Percentiles rank a stretch among this genome's conserved stretches.
Conservation (phyloP, 108 stramenopile species). For the Aurantiochytrium sp. region DNA sequence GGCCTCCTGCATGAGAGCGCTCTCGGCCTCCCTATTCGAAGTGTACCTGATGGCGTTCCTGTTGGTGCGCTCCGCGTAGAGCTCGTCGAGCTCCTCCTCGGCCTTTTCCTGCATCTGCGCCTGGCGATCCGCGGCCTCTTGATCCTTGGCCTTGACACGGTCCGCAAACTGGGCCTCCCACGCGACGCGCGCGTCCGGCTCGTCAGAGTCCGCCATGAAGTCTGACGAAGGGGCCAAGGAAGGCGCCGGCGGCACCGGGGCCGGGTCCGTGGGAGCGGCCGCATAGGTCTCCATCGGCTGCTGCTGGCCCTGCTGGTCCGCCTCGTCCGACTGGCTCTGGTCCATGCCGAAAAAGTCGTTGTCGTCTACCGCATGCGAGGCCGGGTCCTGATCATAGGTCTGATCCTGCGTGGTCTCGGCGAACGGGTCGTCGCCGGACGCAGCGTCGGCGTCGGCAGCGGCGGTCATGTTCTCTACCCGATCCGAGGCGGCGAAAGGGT, state of each 20-base stretch:
- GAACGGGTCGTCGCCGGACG: too few species aligned
- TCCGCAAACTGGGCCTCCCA: constrained; percentile 10
- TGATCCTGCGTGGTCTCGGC: neutral
- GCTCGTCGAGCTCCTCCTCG: constrained; percentile 23
- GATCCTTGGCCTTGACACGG: neutral
- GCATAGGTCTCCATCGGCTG: neutral
- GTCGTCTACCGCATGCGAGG: neutral
- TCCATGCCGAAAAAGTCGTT: neutral
- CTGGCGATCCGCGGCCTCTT: neutral
- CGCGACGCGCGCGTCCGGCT: neutral
- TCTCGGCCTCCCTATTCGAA: neutral
- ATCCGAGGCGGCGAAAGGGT: too few species aligned
- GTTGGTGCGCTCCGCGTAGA: constrained; percentile 4
- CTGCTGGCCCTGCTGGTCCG: neutral
- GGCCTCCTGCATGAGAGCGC: neutral
- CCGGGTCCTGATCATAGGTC: neutral
- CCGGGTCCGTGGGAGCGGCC: neutral
- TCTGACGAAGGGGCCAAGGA: neutral
- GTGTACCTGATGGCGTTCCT: neutral
- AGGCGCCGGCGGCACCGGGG: neutral
- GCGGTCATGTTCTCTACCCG: too few species aligned
- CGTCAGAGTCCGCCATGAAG: constrained; percentile 19
- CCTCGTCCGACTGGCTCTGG: neutral
- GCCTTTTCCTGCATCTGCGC: neutral
- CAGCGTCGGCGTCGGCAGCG: too few species aligned